Evolutionary conservation across 75 land plant genomes (phyloP).

Genomic region (Chamaecyparis obtusa): DNA sequence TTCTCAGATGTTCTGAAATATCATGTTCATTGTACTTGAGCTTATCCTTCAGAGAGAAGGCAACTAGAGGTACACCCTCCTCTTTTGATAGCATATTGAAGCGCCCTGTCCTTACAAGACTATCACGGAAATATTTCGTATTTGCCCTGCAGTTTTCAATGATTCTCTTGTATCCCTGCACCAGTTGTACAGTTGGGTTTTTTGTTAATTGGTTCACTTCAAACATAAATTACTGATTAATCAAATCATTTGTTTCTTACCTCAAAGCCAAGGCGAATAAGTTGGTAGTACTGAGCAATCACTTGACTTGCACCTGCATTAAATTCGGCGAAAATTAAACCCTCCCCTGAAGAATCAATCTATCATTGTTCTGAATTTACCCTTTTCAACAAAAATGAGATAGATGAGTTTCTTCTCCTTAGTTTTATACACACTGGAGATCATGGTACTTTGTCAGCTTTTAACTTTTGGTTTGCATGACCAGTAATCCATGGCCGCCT

Average conservation of each 20-base stretch:
- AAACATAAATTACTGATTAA: background rate
- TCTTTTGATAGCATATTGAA: constrained; percentile 55
- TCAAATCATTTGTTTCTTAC: constrained; percentile 5
- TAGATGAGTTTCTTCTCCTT: background rate
- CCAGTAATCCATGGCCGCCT: too few species aligned
- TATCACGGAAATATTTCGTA: constrained; percentile 29
- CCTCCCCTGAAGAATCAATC: background rate
- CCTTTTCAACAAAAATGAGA: background rate
- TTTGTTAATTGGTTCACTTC: background rate
- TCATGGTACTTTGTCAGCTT: background rate
- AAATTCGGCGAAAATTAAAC: background rate
- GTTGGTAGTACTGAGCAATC: constrained; percentile 59
- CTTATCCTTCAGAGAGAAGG: constrained; percentile 47
- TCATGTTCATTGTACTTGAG: constrained; percentile 30
- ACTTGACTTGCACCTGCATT: constrained; percentile 53
- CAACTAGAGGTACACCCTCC: constrained; percentile 49
- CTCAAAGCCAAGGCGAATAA: constrained; percentile 59
- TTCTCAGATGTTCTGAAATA: constrained; percentile 34
- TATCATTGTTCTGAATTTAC: background rate
- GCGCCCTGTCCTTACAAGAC: constrained; percentile 33
- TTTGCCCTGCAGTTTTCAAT: constrained; percentile 47
- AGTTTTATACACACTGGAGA: background rate
- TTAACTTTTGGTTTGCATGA: too few species aligned
- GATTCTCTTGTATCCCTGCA: constrained; percentile 52
- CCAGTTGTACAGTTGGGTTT: background rate